Base-by-base conservation (phyloP, 2,329 filamentous ascomycete species). In the Harringtonia aguacate region DNA sequence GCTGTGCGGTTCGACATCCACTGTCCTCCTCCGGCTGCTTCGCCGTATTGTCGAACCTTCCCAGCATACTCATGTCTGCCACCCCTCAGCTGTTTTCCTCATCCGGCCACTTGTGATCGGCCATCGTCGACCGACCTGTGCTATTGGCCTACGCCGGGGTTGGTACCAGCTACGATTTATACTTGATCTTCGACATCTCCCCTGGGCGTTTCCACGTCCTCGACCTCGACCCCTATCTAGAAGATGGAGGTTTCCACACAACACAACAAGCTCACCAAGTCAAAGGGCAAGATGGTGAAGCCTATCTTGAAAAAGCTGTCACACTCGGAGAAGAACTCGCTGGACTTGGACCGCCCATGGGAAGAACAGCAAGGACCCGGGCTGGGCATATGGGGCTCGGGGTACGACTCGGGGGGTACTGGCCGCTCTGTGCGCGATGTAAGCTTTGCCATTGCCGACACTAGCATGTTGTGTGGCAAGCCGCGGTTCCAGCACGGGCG, bases 221-320 rank as follows among this genome's bases (percentile, higher is more conserved):
- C 20, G 18, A 37, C n/a, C 14, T 37, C 8, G 21, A 24, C 31
- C 7, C 15, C 17, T 8, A 15, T 13, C 15, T 15, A 7, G 31
- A 34, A 59, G 17, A 38, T 41, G 44, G 58, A 53, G 38, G 55
- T 52, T 38, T 49, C 52, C 37, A n/a, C 41, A 10, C 29, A 21
- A 7, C 57, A 59, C 44, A 56, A 56, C 49, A 69, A 64, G 53
- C 59, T 63, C 46, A 60, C 64, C 54, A 77, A 76, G 57, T 55
- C 65, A 41, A 64, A 66, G 52, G 60, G 61, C 43, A 70, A 69
- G 52, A 64, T 65, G 47, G 72, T 77, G 50, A 80, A 79, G 60
- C 77, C 77, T 10, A 79, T 81, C 36, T 61, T 81, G 43, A 79
- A 78, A 58, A 80, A 79, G 57, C 57, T 73, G 47, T 61, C 67